These are phyloP conservation scores for Aspergillus sp. DNA, from an alignment of 2,329 filamentous ascomycete species.

Conservation along the genomic window DNA sequence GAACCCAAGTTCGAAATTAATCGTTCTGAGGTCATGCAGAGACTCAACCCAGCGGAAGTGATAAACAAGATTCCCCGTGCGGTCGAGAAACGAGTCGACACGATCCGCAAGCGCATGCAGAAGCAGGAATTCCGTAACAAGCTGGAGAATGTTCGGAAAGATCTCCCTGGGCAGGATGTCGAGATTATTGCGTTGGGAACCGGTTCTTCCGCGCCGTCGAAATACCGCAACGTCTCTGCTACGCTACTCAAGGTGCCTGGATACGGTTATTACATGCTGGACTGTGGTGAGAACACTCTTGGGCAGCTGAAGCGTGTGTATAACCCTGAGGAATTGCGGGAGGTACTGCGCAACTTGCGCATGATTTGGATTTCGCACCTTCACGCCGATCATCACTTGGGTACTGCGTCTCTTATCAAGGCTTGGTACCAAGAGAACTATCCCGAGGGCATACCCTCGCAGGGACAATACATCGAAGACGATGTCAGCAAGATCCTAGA, in stretches of 20 bases:
- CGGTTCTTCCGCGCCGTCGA: conserved; percentile 81
- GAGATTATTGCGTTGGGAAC: conserved; percentile 87
- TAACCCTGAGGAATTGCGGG: conserved; percentile 54
- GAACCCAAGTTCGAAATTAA: conserved; percentile 41
- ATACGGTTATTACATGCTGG: conserved; percentile 80
- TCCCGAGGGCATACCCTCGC: conserved; percentile 17
- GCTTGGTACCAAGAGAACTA: conserved; percentile 65
- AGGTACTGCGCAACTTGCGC: conserved; percentile 71
- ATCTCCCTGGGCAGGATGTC: conserved; percentile 65
- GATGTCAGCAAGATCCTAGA: conserved; percentile 31
- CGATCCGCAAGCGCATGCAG: conserved; percentile 20
- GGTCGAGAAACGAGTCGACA: conserved; percentile 23
- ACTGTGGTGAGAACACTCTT: conserved; percentile 86
- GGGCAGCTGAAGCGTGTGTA: conserved; percentile 77
- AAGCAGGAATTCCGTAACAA: conserved; percentile 26
- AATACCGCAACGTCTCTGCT: conserved; percentile 89
- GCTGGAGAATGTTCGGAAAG: conserved; percentile 46
- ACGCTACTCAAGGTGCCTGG: conserved; percentile 79
- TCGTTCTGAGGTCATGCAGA: conserved; percentile 20
- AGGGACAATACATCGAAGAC: conserved; percentile 35
- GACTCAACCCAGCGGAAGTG: conserved; percentile 18
- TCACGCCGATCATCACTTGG: conserved; percentile 93
- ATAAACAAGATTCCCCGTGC: conserved; percentile 21
- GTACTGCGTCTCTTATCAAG: conserved; percentile 70
- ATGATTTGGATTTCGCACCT: conserved; percentile 91